Evolutionary conservation across 805 yeast species (phyloP), one percentile per base, ranked within the genome.

Genomic region (Wickerhamiella bombiphila): DNA sequence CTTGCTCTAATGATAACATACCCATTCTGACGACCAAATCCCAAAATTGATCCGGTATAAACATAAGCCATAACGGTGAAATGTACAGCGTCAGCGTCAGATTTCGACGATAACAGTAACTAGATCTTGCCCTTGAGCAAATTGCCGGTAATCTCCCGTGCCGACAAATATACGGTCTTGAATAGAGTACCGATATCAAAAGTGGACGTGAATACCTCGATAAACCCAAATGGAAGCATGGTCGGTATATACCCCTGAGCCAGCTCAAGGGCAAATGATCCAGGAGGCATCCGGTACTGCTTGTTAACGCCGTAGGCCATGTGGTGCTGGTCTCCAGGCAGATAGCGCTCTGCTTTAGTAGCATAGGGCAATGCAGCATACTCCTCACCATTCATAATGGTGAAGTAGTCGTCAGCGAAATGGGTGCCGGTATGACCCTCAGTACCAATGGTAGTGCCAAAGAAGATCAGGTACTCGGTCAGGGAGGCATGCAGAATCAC

Each of bases 221-320:
- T 63, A 60, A 88, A 74, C 0, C 98, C 98, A 57, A 91, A 91
- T 16, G 97, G 97, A 43, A 91, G 68, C 98, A 91, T 91, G 31
- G 88, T 77, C 25, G 98, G 97, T 47, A 91, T 82, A 93, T 94
- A 91, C 42, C 98, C 98, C 64, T 88, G 97, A 5, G 98, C 98
- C 52, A 88, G 68, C 58, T 91, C 98, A 47, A 91, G 64, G 8
- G 98, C 95, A 60, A 76, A 91, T 0, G 80, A 67, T 26, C 79
- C 93, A 22, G 70, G 58, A 2, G 81, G 78, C 93, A 91, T 82
- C 20, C 74, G 49, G 58, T 91, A 91, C 61, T 91, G 98, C 61
- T 81, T 83, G 49, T 72, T 70, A 32, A 56, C 46, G 26, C 95
- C 95, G 55, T 72, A 78, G 29, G 52, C 57, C 56, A 88, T 66